Evolutionary conservation across 164 flowering plant species (phyloP).

Genomic region (Vitis cinerea): DNA sequence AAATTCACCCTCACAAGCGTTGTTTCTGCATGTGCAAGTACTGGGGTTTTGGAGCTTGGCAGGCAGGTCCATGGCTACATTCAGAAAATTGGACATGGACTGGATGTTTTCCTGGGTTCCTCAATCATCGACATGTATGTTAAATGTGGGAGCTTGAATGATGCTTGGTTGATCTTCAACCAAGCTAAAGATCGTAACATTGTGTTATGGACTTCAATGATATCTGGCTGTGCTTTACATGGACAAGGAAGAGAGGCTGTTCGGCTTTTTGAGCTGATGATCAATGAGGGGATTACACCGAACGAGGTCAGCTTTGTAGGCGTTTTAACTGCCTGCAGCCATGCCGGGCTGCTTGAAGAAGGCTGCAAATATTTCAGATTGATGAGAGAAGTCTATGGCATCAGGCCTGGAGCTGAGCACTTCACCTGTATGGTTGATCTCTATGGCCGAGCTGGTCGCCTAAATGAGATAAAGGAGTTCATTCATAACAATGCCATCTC

Average conservation of each 20-base stretch:
- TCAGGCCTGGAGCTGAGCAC: constrained; percentile 55
- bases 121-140: constrained; percentile 70
- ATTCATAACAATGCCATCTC: constrained; percentile 41
- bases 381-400: constrained; percentile 57
- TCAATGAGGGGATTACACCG: constrained; percentile 49
- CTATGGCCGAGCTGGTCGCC: constrained; percentile 61
- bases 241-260: constrained; percentile 56
- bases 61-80: constrained; percentile 48
- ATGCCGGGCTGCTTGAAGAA: constrained; percentile 63
- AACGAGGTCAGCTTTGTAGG: constrained; percentile 63
- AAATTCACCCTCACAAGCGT: constrained; percentile 52
- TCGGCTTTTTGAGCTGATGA: constrained; percentile 55
- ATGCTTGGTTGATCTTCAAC: constrained; percentile 46
- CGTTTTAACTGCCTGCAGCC: constrained; percentile 69
- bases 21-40: constrained; percentile 52
- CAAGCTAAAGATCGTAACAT: constrained; percentile 31
- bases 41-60: constrained; percentile 52
- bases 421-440: constrained; percentile 81
- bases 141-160: constrained; percentile 62
- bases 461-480: constrained; percentile 51
- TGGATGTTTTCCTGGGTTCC: constrained; percentile 45
- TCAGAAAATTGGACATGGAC: constrained; percentile 44
- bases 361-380: constrained; percentile 47
- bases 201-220: constrained; percentile 66
- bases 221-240: constrained; percentile 56